Evolutionary conservation across 2,329 filamentous ascomycete species (phyloP).

Genomic region (Sporothrix sp.): DNA sequence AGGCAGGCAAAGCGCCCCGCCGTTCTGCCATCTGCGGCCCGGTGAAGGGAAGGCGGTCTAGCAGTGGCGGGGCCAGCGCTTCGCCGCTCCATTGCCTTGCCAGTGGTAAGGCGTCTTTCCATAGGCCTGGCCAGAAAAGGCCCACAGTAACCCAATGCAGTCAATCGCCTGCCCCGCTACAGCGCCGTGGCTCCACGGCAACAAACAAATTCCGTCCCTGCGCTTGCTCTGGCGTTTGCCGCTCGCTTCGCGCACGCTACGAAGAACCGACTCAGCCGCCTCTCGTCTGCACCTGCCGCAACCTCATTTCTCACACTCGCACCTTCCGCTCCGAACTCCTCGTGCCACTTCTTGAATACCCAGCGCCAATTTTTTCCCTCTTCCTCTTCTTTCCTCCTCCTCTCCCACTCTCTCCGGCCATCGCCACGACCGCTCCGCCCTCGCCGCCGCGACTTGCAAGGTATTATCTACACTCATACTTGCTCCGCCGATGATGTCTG

Average conservation of each 20-base stretch:
- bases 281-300: not conserved
- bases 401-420: no score
- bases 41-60: conserved; percentile 2
- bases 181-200: conserved; percentile 6
- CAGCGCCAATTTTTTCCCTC: not conserved
- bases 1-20: not conserved
- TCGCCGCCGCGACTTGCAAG: no score
- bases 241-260: no score
- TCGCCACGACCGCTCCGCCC: no score
- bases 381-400: not conserved
- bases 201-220: conserved; percentile 12
- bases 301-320: no score
- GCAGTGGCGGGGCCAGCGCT: not conserved
- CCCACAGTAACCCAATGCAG: no score
- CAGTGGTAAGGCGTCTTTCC: no score
- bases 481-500: no score
- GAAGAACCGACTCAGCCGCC: no score
- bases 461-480: no score
- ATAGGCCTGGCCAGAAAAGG: not conserved
- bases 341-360: not conserved
- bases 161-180: conserved; percentile 8
- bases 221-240: no score
- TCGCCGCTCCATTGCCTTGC: no score
- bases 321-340: not conserved
- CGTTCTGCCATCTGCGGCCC: not conserved